A percentile compares a stretch with the other conserved stretches of the same genome.
These are phyloP conservation scores for Paecilomyces fulvus DNA, from an alignment of 2,329 filamentous ascomycete genomes.

Conservation along the genomic window DNA sequence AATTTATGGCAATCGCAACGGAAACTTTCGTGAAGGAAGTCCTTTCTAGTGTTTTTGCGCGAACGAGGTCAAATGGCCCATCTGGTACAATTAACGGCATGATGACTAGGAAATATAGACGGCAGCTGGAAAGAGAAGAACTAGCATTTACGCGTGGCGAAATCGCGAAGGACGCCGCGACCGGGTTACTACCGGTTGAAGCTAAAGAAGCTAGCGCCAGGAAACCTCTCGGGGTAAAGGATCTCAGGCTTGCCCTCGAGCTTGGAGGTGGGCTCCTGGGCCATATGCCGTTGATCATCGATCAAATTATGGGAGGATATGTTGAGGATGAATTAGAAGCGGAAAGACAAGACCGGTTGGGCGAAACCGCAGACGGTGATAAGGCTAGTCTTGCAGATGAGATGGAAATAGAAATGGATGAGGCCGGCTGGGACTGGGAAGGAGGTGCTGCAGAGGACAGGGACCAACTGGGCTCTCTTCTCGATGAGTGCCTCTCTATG, in stretches of 20 bases:
- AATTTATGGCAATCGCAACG: conserved; percentile 52
- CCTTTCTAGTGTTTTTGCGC: conserved; percentile 46
- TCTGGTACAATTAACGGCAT: conserved; percentile 63
- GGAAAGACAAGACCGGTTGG: conserved; percentile 26
- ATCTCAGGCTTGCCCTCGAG: conserved; percentile 66
- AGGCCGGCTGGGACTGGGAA: conserved; percentile 31
- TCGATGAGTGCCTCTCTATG: conserved; percentile 36
- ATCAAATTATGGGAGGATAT: conserved; percentile 61
- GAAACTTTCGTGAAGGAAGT: conserved; percentile 58
- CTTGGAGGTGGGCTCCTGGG: conserved; percentile 68
- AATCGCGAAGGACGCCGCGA: conserved; percentile 59
- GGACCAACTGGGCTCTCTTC: conserved; percentile 28
- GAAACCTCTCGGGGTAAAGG: conserved; percentile 65
- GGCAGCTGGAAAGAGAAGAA: conserved; percentile 69
- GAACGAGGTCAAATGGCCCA: conserved; percentile 48
- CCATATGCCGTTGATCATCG: conserved; percentile 67
- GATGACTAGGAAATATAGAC: conserved; percentile 69
- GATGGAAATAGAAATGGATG: conserved; percentile 36
- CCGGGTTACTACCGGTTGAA: conserved; percentile 72
- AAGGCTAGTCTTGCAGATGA: conserved; percentile 21
- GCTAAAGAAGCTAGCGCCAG: conserved; percentile 65
- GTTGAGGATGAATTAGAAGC: conserved; percentile 66
- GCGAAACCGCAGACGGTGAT: conserved; percentile 6
- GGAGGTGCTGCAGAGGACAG: conserved; percentile 26
- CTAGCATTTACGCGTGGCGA: conserved; percentile 64